Percentiles rank a stretch among this genome's conserved stretches.
phyloP scores from a whole-genome alignment of 1,284 basidiomycete genomes.

The Tetrapyrgos nigripes region DNA sequence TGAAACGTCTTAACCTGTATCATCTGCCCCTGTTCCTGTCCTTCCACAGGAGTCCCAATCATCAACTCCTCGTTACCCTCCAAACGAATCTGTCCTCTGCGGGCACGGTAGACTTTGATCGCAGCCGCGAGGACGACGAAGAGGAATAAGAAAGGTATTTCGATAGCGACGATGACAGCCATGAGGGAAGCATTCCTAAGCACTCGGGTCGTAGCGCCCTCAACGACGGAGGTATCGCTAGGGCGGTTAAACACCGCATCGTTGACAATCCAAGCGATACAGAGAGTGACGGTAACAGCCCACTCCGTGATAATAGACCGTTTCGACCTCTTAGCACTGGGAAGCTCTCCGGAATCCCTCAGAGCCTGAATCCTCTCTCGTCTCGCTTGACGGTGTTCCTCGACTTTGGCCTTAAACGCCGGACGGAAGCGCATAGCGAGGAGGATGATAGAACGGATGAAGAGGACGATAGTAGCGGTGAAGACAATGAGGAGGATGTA shows the following conservation, averaged over 20 bases:
- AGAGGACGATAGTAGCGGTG: not conserved
- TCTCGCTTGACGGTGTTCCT: constrained; percentile 1
- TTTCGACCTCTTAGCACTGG: not conserved
- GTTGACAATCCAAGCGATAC: constrained; percentile 3
- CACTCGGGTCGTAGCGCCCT: not conserved
- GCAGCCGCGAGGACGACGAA: not conserved
- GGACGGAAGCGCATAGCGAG: not conserved
- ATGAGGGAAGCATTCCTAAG: not conserved
- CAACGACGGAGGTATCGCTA: constrained; percentile 3
- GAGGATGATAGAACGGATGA: not conserved
- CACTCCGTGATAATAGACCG: not conserved
- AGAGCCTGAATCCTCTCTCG: not conserved
- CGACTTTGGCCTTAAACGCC: not conserved
- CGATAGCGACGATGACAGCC: not conserved
- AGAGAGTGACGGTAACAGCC: not conserved
- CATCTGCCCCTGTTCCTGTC: no score
- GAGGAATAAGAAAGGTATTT: not conserved
- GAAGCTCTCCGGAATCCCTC: not conserved
- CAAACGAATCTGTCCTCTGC: not conserved
- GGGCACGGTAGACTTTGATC: not conserved
- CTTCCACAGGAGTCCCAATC: not conserved
- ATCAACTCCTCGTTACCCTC: not conserved
- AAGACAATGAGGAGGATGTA: not conserved
- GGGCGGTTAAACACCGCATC: constrained; percentile 8
- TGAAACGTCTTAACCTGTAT: not conserved